Evolutionary conservation across 202 grass and related monocot genomes (phyloP), one percentile per base, ranked within the genome.

Genomic region (Carex arenaria): DNA sequence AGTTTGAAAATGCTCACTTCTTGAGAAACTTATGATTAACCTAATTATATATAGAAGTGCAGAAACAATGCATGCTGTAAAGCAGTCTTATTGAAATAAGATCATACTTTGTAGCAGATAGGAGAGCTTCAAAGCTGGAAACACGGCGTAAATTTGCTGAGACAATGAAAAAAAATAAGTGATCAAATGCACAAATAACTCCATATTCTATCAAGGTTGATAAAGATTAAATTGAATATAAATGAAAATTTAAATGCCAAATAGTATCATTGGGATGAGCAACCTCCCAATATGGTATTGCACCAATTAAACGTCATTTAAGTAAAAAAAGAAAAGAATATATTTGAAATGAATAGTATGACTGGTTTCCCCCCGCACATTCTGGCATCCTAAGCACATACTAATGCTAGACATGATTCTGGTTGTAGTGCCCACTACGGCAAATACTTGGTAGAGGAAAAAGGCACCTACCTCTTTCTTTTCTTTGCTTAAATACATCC

Each of bases 81-180:
- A 77, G 7, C 10, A 34, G 53, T 78, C 23, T 17, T 38, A 60
- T 19, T n/a, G 26, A 26, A 57, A 77, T 77, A 38, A 60, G 15
- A 8, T 75, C 91, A 80, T 92, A 99, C 96, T 99, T 99, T 63
- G 84, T 92, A 85, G 96, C 91, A 64, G 93, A 99, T 19, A 90
- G 91, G 61, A 99, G 91, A 88, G 93, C 93, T 91, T 99, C 91
- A 83, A 96, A 94, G 64, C 96, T 99, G 75, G 90, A 95, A 72
- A 91, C 64, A 63, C 88, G 93, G 19, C 90, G 93, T 38, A 99
- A 85, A 82, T 99, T 99, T 89, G 93, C 96, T 99, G 93, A 89
- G 94, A 92, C 71, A 69, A 82, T 45, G 31, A 3, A 47, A 81
- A 14, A 12, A 30, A 51, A 30, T 64, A 26, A 56, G 52, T 59